Evolutionary conservation across 306 rosid genomes (phyloP).

Genomic region (Rubus parviflorus): DNA sequence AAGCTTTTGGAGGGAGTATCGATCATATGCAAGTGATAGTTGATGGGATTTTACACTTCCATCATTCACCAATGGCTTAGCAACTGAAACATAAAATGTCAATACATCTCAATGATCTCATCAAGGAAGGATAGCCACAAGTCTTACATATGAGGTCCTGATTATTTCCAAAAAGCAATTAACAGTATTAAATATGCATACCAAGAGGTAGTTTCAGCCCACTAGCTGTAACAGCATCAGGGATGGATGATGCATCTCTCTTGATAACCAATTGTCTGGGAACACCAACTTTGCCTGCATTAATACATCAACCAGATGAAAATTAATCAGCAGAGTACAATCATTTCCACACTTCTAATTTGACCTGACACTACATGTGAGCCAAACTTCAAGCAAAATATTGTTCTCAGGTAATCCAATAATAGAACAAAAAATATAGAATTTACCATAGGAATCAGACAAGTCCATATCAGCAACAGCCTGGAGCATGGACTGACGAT

Average conservation of each 20-base stretch:
- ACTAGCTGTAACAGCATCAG: slow-evolving; percentile 61
- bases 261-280: slow-evolving; percentile 84
- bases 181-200: slow-evolving; percentile 34
- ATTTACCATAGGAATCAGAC: slow-evolving; percentile 69
- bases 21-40: slow-evolving; percentile 83
- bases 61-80: slow-evolving; percentile 90
- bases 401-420: neutral
- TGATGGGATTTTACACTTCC: slow-evolving; percentile 90
- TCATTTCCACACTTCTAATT: neutral
- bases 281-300: slow-evolving; percentile 72
- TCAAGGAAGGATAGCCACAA: slow-evolving; percentile 7
- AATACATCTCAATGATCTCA: slow-evolving; percentile 13
- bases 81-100: slow-evolving; percentile 55
- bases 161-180: neutral
- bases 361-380: neutral
- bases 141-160: neutral
- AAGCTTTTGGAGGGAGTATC: slow-evolving; percentile 72
- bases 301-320: neutral
- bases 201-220: slow-evolving; percentile 84
- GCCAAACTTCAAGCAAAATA: slow-evolving; percentile 23
- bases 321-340: slow-evolving; percentile 16
- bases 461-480: slow-evolving; percentile 89
- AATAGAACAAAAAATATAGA: slow-evolving; percentile 5
- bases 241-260: slow-evolving; percentile 78
- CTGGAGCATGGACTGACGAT: slow-evolving; percentile 90